Evolutionary conservation across 257 asterid genomes (phyloP), one percentile per base, ranked within the genome.

Genomic region (Solanum pinnatisectum): DNA sequence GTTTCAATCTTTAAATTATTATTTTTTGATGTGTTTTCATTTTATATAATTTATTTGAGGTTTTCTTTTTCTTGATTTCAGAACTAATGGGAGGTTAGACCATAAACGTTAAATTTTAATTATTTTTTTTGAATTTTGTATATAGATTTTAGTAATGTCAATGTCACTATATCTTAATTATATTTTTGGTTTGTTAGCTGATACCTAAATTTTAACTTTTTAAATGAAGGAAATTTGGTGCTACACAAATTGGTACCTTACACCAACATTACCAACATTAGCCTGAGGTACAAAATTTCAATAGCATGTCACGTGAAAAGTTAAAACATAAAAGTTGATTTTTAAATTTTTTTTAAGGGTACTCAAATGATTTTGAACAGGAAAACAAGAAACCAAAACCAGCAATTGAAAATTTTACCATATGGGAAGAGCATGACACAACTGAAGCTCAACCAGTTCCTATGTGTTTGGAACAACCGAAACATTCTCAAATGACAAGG

Each of bases 381-480:
- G 92, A 90, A 76, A 44, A 32, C 33, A 92, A 92, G 90, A 91
- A 91, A 79, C 91, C 88, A 79, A 89, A 88, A 79, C 39, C 49
- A 40, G 87, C 87, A 74, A 60, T 56, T 27, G 89, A 88, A 15
- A 88, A 86, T 5, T 81, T 86, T 18, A 86, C 82, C 13, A 67
- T 91, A 36, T 88, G 89, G 93, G 89, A 92, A 59, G 93, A 89
- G 18, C 81, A 91, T 87, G 94, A 83, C 46, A 87, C 87, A 65
- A 83, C 82, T 36, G 91, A 93, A 90, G 95, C 94, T 74, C 94
- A 91, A 42, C 94, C 96, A 35, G 93, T 92, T 87, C 95, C 95
- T 15, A 95, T 96, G 97, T 87, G 93, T 40, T 88, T 95, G 91
- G 98, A 96, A 52, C 94, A 92, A 79, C 23, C 93, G 96, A 92